Evolutionary conservation across 805 yeast species (phyloP), one percentile per base, ranked within the genome.

Genomic region (Metschnikowia colocasiae): DNA sequence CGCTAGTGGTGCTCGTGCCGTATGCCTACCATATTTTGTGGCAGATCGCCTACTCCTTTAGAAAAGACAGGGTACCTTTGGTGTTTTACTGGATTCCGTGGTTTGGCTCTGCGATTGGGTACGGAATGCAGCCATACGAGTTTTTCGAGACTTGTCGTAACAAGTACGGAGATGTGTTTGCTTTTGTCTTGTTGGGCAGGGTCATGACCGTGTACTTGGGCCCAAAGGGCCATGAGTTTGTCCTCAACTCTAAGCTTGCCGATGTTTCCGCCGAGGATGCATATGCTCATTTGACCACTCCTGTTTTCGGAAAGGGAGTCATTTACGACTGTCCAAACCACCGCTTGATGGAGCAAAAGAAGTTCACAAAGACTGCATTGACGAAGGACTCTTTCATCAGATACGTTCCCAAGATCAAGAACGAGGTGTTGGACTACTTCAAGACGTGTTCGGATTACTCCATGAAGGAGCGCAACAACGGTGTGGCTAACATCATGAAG

Each of bases 221-320:
- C 42, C 97, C 98, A 58, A 87, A 87, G 69, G 99, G 99, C 56
- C 97, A 94, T 68, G 99, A 94, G 66, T 91, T 94, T 64, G 89
- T 92, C 39, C 81, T 94, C 58, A 94, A 94, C 68, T 88, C 96
- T 36, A 91, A 87, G 69, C 75, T 86, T 45, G 80, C 83, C 26
- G 96, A 89, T 59, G 98, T 91, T 20, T 83, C 90, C 41, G 99
- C 99, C 40, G 98, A 94, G 66, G 97, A 87, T 41, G 98, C 97
- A 33, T 94, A 94, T 73, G 78, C 84, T 52, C 97, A 91, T 64
- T 78, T 94, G 68, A 94, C 99, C n/a, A 92, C 98, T n/a, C 99
- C 99, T 12, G 97, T 90, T 13, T 94, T 94, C 58, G 99, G 99
- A 59, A 82, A 90, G 62, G 99, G 98, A 60, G 99, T 94, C 46